These are phyloP conservation scores for Alternaria conjuncta DNA, from an alignment of 2,329 filamentous ascomycete species.

Conservation along the genomic window DNA sequence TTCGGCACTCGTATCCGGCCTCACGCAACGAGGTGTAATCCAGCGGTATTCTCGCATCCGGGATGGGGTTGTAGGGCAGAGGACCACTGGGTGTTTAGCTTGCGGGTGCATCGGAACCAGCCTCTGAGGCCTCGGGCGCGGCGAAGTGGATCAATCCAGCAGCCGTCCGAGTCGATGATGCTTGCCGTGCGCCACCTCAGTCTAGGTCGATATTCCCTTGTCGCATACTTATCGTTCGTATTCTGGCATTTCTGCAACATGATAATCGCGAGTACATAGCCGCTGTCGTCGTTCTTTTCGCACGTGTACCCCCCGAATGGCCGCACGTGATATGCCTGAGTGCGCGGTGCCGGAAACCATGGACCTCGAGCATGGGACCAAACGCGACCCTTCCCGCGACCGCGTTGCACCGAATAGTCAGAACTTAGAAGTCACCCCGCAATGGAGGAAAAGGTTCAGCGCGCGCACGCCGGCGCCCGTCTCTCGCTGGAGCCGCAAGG, in stretches of 20 bases:
- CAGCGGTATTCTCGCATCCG: neutral
- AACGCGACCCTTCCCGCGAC: neutral
- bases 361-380: constrained; percentile 16
- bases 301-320: neutral
- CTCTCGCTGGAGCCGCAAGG: constrained; percentile 21
- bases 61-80: neutral
- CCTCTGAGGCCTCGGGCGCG: neutral
- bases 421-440: neutral
- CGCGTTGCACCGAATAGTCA: neutral
- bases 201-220: neutral
- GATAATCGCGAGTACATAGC: neutral
- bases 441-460: constrained; percentile 19
- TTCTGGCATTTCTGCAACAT: neutral
- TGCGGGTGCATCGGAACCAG: neutral
- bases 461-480: constrained; percentile 25
- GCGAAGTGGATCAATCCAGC: neutral
- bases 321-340: constrained; percentile 6
- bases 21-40: neutral
- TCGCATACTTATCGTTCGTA: neutral
- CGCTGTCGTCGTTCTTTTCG: neutral
- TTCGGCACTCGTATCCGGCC: neutral
- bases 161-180: constrained; percentile 4
- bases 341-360: constrained; percentile 5
- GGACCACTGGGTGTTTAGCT: neutral
- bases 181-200: constrained; percentile 1